These are phyloP conservation scores for Zygosaccharomyces sapae DNA, from an alignment of 1,139 yeast species.

Conservation along the genomic window DNA sequence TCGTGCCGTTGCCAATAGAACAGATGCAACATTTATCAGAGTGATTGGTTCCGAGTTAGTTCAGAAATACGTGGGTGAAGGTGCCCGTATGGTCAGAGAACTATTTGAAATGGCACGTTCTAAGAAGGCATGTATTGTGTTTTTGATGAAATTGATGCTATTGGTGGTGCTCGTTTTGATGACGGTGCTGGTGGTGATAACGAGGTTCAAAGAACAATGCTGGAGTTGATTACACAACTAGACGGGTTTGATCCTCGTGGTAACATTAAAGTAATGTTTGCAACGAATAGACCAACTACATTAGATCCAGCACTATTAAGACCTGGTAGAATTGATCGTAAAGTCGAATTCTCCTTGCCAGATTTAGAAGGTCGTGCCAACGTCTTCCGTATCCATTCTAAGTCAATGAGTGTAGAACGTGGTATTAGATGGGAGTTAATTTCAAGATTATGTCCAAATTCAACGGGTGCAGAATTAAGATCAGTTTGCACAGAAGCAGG, in stretches of 20 bases:
- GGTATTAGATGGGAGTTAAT: slow-evolving; percentile 98
- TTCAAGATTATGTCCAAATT: slow-evolving; percentile 93
- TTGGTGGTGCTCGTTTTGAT: slow-evolving; percentile 98
- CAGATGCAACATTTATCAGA: slow-evolving; percentile 96
- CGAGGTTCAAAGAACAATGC: slow-evolving; percentile 98
- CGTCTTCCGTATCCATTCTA: slow-evolving; percentile 93
- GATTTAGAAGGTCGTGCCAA: slow-evolving; percentile 97
- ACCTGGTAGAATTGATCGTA: slow-evolving; percentile 97
- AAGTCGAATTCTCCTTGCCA: slow-evolving; percentile 93
- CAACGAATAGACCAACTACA: slow-evolving; percentile 96
- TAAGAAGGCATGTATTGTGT: slow-evolving; percentile 90
- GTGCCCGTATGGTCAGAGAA: slow-evolving; percentile 98
- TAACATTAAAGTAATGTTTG: slow-evolving; percentile 97
- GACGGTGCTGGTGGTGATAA: slow-evolving; percentile 99
- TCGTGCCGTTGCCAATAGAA: slow-evolving; percentile 96
- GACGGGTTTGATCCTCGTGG: slow-evolving; percentile 99
- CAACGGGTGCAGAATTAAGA: slow-evolving; percentile 96
- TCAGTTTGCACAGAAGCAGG: slow-evolving; percentile 98
- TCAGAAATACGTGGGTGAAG: slow-evolving; percentile 97
- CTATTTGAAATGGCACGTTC: slow-evolving; percentile 98
- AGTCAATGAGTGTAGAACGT: slow-evolving; percentile 95
- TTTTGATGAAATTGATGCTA: slow-evolving; percentile 96
- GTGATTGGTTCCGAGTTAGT: slow-evolving; percentile 98
- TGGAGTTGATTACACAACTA: slow-evolving; percentile 92
- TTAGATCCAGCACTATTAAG: slow-evolving; percentile 95